Evolutionary conservation across 371 early-diverging fungal species (phyloP).

Genomic region (Syncephalastrum contaminatum): DNA sequence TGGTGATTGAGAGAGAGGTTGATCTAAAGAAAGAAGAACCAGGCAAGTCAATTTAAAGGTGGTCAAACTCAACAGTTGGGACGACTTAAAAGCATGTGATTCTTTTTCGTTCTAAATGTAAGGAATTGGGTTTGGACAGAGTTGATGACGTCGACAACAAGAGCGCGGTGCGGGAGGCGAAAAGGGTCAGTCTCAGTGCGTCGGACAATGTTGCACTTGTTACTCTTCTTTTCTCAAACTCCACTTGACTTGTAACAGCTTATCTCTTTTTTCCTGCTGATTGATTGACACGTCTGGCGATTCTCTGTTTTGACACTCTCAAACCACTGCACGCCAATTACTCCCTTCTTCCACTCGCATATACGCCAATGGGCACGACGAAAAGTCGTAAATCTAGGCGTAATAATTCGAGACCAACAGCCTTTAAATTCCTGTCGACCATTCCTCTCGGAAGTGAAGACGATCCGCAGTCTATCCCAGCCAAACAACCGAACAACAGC

Average conservation of each 20-base stretch:
- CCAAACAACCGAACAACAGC: neutral
- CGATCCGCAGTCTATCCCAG: neutral
- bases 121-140: no score
- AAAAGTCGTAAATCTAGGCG: slow-evolving; percentile 59
- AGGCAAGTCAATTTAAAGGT: no score
- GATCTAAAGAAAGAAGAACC: no score
- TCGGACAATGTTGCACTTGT: no score
- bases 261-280: slow-evolving; percentile 5
- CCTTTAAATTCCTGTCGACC: slow-evolving; percentile 47
- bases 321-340: slow-evolving; percentile 6
- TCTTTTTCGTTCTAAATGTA: no score
- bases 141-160: no score
- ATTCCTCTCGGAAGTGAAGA: slow-evolving; percentile 45
- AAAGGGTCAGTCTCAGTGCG: no score
- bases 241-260: slow-evolving; percentile 2
- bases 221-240: neutral
- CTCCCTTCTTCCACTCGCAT: slow-evolving; percentile 7
- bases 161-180: no score
- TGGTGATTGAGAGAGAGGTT: no score
- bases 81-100: no score
- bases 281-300: no score
- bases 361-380: slow-evolving; percentile 55
- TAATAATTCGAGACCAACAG: slow-evolving; percentile 52
- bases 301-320: neutral
- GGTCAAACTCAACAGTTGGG: no score